Base-by-base conservation (phyloP, 495 filamentous ascomycete species). In the Penicillium parvum region DNA sequence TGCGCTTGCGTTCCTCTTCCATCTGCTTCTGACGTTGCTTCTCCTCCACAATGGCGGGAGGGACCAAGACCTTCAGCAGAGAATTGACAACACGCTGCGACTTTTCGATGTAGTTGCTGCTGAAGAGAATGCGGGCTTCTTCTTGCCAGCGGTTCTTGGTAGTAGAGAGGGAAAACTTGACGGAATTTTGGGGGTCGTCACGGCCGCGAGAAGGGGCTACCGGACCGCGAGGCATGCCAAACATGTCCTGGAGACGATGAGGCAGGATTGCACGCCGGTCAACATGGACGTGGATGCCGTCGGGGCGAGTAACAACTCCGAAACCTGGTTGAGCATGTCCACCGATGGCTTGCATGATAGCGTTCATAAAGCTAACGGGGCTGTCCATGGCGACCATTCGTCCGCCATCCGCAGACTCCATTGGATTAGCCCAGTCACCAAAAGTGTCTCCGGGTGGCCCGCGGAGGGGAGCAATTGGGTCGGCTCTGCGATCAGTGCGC, bases 91-190 rank as follows among this genome's bases (percentile, higher is more conserved):
- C 72, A 45, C 79, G 82, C 43, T 72, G 66, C n/a, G 83, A 78
- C 53, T 86, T 89, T 21, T 94, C 89, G 6, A 76, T 55, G 38
- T 84, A 76, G 15, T 66, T 73, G 28, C 61, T 63, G 34, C 84
- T 85, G 62, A 89, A 97, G 1, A 97, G 70, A 61, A 97, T 78
- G 45, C 83, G 83, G 9, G 90, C 86, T 65, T 97, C 92, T 53
- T 96, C 87, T 52, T 85, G 81, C 90, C 94, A 99, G 32, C 92
- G 81, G 28, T 72, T 69, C 28, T 66, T 68, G 8, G 91, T 96
- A 2, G 76, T 68, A 22, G 78, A 76, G 12, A 86, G 73, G 16
- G 73, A 68, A 63, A 96, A 96, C 25, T 78, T 71, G 10, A 88
- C 81, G 8, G 86, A 80, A 48, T 82, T 75, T 19, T 73, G 72